Evolutionary conservation across 345 rosid genomes (phyloP).

Genomic region (Litchi chinensis): DNA sequence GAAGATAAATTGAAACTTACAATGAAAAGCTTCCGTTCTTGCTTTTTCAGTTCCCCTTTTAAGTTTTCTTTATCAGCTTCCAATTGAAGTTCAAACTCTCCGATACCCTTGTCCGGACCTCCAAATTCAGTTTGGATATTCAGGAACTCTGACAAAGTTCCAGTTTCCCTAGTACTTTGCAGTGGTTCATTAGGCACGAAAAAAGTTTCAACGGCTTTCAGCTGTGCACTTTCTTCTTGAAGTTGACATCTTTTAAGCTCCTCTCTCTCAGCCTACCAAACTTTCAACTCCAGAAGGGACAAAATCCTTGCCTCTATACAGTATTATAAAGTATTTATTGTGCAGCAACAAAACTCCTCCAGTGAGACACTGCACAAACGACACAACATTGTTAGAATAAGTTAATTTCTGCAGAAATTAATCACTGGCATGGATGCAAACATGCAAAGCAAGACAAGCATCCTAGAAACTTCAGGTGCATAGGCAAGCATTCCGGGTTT

Average conservation of each 20-base stretch:
- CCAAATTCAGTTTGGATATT: conserved; percentile 49
- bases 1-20: conserved; percentile 41
- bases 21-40: conserved; percentile 64
- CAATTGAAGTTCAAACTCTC: conserved; percentile 40
- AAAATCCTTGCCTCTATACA: conserved; percentile 84
- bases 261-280: conserved; percentile 65
- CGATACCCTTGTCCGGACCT: conserved; percentile 31
- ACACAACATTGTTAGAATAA: background rate
- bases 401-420: conserved; percentile 5
- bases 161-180: conserved; percentile 45
- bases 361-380: conserved; percentile 59
- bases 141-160: conserved; percentile 73
- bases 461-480: background rate
- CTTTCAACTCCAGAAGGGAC: conserved; percentile 56
- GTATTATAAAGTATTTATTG: conserved; percentile 68
- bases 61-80: conserved; percentile 60
- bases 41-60: conserved; percentile 56
- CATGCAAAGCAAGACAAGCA: background rate
- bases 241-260: conserved; percentile 56
- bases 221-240: conserved; percentile 63
- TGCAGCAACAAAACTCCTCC: conserved; percentile 79
- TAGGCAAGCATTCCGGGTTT: background rate
- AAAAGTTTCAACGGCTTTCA: conserved; percentile 46
- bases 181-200: conserved; percentile 36
- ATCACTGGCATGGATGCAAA: background rate